Evolutionary conservation across 1,284 basidiomycete genomes (phyloP).

Genomic region (Agroathelia rolfsii): DNA sequence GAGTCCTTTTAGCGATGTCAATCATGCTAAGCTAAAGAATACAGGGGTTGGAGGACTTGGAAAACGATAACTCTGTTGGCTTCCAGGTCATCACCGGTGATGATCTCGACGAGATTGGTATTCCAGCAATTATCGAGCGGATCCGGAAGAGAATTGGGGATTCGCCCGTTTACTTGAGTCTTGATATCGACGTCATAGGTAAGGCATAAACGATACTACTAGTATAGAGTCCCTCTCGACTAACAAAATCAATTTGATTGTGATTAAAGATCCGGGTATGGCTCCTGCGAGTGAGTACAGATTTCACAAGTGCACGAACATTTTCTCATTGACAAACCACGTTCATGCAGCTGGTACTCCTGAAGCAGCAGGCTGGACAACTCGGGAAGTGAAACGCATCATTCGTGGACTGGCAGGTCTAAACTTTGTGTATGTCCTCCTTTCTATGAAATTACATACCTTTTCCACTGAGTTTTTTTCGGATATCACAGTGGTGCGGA

Average conservation of each 20-base stretch:
- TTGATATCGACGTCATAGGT: conserved; percentile 77
- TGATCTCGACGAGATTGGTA: conserved; percentile 65
- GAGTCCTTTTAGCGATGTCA: neutral
- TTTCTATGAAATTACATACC: neutral
- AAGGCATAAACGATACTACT: conserved; percentile 11
- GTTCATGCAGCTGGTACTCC: conserved; percentile 69
- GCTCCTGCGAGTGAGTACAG: conserved; percentile 62
- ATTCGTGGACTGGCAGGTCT: conserved; percentile 67
- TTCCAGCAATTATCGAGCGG: conserved; percentile 47
- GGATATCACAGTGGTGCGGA: conserved; percentile 52
- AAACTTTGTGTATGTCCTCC: conserved; percentile 58
- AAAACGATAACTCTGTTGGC: conserved; percentile 53
- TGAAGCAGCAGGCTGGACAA: conserved; percentile 75
- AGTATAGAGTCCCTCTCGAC: neutral
- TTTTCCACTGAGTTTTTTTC: conserved; percentile 5
- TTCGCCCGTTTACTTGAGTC: conserved; percentile 65
- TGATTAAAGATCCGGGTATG: conserved; percentile 55
- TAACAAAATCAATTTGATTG: neutral
- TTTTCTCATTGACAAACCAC: neutral
- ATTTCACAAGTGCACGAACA: neutral
- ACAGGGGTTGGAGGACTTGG: conserved; percentile 49
- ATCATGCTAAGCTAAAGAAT: neutral
- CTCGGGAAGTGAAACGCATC: conserved; percentile 72
- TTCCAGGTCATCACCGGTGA: conserved; percentile 67
- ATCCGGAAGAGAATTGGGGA: conserved; percentile 58